phyloP scores from a whole-genome alignment of 768 basidiomycete species.

The Tricholoma terreum region DNA sequence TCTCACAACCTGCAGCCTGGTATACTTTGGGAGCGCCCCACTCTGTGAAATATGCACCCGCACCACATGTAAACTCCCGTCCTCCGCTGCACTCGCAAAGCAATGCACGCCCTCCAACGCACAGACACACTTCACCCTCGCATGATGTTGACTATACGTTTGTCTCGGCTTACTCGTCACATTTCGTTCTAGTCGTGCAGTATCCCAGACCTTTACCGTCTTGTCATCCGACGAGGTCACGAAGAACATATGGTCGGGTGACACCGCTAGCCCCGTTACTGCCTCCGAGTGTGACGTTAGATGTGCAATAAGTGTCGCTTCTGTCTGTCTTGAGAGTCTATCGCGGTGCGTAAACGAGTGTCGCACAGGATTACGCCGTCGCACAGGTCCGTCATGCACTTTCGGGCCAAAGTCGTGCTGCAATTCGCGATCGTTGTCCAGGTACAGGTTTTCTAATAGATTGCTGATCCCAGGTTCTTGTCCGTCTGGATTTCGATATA shows the following conservation, averaged over 20 bases:
- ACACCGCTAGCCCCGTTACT: conserved; percentile 77
- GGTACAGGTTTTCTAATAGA: conserved; percentile 84
- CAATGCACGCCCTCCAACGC: conserved; percentile 86
- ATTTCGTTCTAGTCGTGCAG: conserved; percentile 89
- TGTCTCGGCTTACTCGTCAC: conserved; percentile 82
- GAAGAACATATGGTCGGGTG: conserved; percentile 95
- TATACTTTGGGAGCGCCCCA: conserved; percentile 77
- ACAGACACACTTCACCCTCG: conserved; percentile 66
- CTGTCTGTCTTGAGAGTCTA: conserved; percentile 53
- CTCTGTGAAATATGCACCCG: conserved; percentile 72
- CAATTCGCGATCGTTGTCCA: conserved; percentile 82
- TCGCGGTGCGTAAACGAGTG: conserved; percentile 70
- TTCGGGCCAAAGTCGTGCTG: conserved; percentile 91
- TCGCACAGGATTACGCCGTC: conserved; percentile 70
- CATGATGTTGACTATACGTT: conserved; percentile 60
- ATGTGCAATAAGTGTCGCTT: conserved; percentile 82
- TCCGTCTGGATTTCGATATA: conserved; percentile 52
- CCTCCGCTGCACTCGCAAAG: conserved; percentile 83
- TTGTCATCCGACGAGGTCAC: conserved; percentile 92
- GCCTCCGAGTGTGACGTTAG: conserved; percentile 79
- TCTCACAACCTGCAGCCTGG: conserved; percentile 73
- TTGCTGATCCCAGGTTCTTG: conserved; percentile 89
- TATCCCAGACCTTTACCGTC: conserved; percentile 91
- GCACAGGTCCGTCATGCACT: conserved; percentile 76
- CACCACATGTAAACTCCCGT: conserved; percentile 81